A percentile compares a stretch with the other conserved stretches of the same genome.
Evolutionary conservation across 495 filamentous ascomycete species (phyloP).

Genomic region (Darksidea phi): DNA sequence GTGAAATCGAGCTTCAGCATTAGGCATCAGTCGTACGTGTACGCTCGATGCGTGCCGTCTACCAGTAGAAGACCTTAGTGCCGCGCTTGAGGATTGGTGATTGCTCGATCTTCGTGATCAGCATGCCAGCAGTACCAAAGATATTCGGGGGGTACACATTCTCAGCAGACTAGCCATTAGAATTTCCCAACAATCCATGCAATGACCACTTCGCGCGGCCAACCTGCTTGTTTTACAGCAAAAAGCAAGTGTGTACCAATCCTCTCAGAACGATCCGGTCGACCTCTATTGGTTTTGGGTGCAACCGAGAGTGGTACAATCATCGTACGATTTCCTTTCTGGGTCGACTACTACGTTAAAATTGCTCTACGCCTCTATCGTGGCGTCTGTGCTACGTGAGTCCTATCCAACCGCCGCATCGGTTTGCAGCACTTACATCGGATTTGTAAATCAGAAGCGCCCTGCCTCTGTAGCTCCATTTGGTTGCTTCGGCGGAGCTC

Average conservation of each 20-base stretch:
- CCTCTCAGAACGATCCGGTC: neutral
- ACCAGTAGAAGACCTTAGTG: no score
- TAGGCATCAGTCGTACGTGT: no score
- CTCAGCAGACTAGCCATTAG: no score
- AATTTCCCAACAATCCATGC: neutral
- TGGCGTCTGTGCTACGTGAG: conserved; percentile 6
- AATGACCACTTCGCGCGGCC: neutral
- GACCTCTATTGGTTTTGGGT: neutral
- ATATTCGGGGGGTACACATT: no score
- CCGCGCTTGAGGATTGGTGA: no score
- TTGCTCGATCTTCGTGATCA: no score
- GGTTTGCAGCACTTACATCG: neutral
- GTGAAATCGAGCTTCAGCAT: no score
- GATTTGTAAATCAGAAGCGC: neutral
- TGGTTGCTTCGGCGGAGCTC: conserved; percentile 13
- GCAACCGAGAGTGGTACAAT: neutral
- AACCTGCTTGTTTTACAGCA: neutral
- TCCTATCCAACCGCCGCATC: neutral
- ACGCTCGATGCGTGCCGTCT: no score
- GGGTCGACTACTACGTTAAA: neutral
- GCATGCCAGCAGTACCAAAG: no score
- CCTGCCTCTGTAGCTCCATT: neutral
- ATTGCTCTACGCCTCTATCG: neutral
- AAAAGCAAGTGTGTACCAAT: neutral
- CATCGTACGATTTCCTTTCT: conserved; percentile 10